Conservation (phyloP, 345 rosid species). For the Boechera divaricarpa region DNA sequence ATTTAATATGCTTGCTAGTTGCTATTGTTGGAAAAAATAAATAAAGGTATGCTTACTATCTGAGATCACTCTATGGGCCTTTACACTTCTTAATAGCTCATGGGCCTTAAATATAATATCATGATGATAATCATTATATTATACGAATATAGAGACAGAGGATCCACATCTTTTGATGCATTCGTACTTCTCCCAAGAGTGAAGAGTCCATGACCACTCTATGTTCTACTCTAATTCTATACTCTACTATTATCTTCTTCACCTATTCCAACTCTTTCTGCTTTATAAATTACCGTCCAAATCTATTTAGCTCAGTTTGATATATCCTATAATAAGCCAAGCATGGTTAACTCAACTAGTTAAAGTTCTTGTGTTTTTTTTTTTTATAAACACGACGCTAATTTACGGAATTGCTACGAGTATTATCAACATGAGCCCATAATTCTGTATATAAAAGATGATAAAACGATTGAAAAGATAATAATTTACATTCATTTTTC, state of each 20-base stretch:
- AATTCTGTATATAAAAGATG: not conserved
- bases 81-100: not conserved
- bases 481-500: not conserved
- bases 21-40: too few species aligned
- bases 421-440: not conserved
- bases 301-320: not conserved
- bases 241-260: slow-evolving; percentile 27
- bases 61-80: not conserved
- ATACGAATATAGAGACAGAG: slow-evolving; percentile 11
- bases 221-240: slow-evolving; percentile 31
- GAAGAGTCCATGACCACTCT: slow-evolving; percentile 25
- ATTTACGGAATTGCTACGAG: not conserved
- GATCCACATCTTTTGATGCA: slow-evolving; percentile 41
- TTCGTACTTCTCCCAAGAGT: slow-evolving; percentile 37
- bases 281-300: not conserved
- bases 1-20: too few species aligned
- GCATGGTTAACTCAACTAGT: not conserved
- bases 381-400: not conserved
- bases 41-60: too few species aligned
- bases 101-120: slow-evolving; percentile 14
- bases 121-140: not conserved
- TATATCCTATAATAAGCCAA: not conserved
- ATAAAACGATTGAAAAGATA: not conserved
- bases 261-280: slow-evolving; percentile 12
- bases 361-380: not conserved